A percentile compares a stretch with the other conserved stretches of the same genome.
phyloP scores from a whole-genome alignment of 345 rosid species.

The Aethionema arabicum region DNA sequence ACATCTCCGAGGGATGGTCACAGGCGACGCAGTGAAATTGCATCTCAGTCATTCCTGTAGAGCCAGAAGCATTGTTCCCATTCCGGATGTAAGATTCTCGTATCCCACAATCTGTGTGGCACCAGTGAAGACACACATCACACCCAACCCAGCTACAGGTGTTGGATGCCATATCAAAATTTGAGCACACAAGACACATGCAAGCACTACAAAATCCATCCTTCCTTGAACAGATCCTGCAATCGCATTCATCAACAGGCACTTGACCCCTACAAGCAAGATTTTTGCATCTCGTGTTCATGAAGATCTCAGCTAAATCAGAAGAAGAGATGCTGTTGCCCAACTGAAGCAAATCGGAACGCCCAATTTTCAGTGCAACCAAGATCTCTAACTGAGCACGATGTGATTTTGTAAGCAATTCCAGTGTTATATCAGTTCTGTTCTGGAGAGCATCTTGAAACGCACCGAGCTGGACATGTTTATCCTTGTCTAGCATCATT shows the following conservation, averaged over 20 bases:
- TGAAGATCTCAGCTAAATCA: constrained; percentile 84
- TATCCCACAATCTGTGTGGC: constrained; percentile 91
- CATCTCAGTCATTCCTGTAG: constrained; percentile 70
- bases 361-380: constrained; percentile 76
- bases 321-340: constrained; percentile 53
- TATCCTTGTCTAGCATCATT: constrained; percentile 63
- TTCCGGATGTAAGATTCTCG: constrained; percentile 73
- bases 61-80: constrained; percentile 56
- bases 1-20: constrained; percentile 97
- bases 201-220: constrained; percentile 92
- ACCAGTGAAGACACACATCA: constrained; percentile 97
- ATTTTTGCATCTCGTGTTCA: constrained; percentile 79
- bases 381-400: constrained; percentile 78
- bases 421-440: constrained; percentile 65
- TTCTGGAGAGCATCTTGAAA: constrained; percentile 57
- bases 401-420: constrained; percentile 60
- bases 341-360: constrained; percentile 63
- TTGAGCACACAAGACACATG: constrained; percentile 94
- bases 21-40: constrained; percentile 95
- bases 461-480: constrained; percentile 51
- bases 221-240: constrained; percentile 79
- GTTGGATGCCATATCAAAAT: constrained; percentile 88
- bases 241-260: constrained; percentile 96
- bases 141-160: constrained; percentile 99
- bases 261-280: constrained; percentile 57